Percentiles rank a stretch among this genome's conserved stretches.
phyloP scores from a whole-genome alignment of 495 filamentous ascomycete genomes.

The Tetracladium marchalianum region DNA sequence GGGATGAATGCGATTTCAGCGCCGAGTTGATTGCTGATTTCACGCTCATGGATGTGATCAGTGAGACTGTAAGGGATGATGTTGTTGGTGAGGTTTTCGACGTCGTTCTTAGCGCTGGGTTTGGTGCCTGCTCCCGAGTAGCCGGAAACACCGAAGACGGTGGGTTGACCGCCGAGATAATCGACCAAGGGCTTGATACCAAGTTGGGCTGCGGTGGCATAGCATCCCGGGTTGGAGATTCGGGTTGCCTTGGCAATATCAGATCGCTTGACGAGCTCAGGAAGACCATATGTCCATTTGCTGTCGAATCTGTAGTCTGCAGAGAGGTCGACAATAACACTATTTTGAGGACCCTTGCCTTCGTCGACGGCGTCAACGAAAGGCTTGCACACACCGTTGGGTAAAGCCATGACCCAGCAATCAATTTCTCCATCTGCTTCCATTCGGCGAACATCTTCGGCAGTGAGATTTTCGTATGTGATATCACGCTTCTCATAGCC shows the following conservation, averaged over 20 bases:
- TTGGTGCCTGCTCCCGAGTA: conserved; percentile 97
- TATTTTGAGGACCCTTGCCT: conserved; percentile 48
- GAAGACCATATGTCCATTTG: conserved; percentile 91
- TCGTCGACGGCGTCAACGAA: conserved; percentile 87
- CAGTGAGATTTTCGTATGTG: conserved; percentile 80
- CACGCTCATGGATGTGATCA: conserved; percentile 92
- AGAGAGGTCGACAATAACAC: conserved; percentile 84
- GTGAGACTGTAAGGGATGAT: conserved; percentile 89
- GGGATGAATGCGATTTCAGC: conserved; percentile 78
- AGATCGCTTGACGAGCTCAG: conserved; percentile 70
- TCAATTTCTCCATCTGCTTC: conserved; percentile 87
- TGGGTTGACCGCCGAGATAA: conserved; percentile 70
- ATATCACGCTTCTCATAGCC: conserved; percentile 92
- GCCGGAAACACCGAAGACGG: conserved; percentile 85
- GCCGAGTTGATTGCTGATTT: conserved; percentile 75
- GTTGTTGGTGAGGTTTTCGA: conserved; percentile 78
- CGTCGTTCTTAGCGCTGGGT: conserved; percentile 90
- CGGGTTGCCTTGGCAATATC: conserved; percentile 74
- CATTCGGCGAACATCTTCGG: conserved; percentile 87
- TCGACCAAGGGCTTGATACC: conserved; percentile 78
- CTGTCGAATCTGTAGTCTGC: conserved; percentile 91
- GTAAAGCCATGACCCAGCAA: conserved; percentile 97
- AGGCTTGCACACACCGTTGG: conserved; percentile 94
- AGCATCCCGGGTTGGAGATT: conserved; percentile 93
- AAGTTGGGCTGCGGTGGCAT: conserved; percentile 92